Percentiles rank a stretch among this genome's conserved stretches.
These are phyloP conservation scores for Talaromyces piceae DNA, from an alignment of 2,329 filamentous ascomycete species.

Conservation along the genomic window DNA sequence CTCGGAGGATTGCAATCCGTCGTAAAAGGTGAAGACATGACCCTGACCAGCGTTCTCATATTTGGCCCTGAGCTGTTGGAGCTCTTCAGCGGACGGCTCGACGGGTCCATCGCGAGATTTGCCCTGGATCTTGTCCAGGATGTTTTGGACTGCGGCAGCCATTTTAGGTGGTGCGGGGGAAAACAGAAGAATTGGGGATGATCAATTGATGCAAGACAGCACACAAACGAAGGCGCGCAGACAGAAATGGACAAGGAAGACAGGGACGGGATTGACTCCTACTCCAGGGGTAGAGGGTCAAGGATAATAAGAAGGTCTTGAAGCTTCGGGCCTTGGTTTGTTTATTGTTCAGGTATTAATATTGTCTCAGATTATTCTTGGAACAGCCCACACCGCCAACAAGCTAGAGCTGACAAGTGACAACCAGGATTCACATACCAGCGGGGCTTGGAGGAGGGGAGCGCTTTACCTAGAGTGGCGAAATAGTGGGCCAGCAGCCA, in stretches of 20 bases:
- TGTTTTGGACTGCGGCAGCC: conserved; percentile 38
- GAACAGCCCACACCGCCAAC: conserved; percentile 3
- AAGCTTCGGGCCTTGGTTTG: not conserved
- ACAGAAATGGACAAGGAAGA: not conserved
- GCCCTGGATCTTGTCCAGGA: conserved; percentile 42
- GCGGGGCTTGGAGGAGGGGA: not conserved
- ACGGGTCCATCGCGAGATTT: conserved; percentile 27
- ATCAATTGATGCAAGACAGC: conserved; percentile 1
- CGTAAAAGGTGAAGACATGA: conserved; percentile 83
- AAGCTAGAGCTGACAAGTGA: too few species aligned
- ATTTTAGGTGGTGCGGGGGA: conserved; percentile 16
- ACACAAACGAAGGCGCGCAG: conserved; percentile 2
- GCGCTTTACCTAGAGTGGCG: not conserved
- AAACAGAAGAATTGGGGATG: not conserved
- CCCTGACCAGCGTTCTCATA: conserved; percentile 69
- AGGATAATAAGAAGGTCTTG: not conserved
- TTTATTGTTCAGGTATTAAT: not conserved
- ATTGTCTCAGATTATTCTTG: not conserved
- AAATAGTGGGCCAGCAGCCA: not conserved
- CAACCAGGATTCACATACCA: not conserved
- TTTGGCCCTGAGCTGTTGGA: conserved; percentile 61
- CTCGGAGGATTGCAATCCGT: conserved; percentile 64
- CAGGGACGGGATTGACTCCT: not conserved
- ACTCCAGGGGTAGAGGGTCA: not conserved
- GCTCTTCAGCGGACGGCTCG: conserved; percentile 55